Base-by-base conservation (phyloP, 257 asterid species). In the Solanum paucissectum region DNA sequence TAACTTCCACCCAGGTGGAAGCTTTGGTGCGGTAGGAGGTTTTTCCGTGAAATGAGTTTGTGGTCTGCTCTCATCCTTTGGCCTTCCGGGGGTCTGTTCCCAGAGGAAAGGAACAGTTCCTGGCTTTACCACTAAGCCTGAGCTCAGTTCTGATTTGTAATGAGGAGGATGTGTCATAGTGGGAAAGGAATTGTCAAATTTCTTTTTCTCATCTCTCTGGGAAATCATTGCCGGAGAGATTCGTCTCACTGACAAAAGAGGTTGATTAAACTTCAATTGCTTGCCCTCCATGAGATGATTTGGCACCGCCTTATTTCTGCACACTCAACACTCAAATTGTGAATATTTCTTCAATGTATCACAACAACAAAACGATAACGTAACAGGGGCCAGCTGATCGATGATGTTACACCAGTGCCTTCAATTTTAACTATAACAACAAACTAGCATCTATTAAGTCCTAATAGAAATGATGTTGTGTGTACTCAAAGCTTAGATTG, bases 61-160 rank as follows among this genome's bases (percentile, higher is more conserved):
- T 66, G 85, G 88, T 38, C 42, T 90, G 36, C 34, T 40, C 42
- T 88, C 93, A 84, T 91, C 90, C 91, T 94, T 95, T 37, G 98
- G 95, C 88, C 69, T 89, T 86, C 99, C 99, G 12, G 98, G 99
- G 76, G 32, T 89, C 83, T 87, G 93, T 84, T 96, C 99, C 99
- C 99, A 95, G 5, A 38, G 74, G 37, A 96, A 96, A 27, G 99
- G 99, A 40, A 95, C 94, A 20, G 92, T 82, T 74, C 97, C 98
- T 0, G 95, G 92, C 10, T 91, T 91, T 4, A 92, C 90, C 38
- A 93, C 92, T 1, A 95, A 96, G 32, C 99, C 99, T 1, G 98
- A 95, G 87, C 90, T 95, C 42, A 93, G 90, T 36, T 95, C 95
- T 13, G 98, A 88, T 91, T 76, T 91, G 88, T 91, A 90, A 76